Evolutionary conservation across 1,284 basidiomycete genomes (phyloP).

Genomic region (Leccinum angustisporum): DNA sequence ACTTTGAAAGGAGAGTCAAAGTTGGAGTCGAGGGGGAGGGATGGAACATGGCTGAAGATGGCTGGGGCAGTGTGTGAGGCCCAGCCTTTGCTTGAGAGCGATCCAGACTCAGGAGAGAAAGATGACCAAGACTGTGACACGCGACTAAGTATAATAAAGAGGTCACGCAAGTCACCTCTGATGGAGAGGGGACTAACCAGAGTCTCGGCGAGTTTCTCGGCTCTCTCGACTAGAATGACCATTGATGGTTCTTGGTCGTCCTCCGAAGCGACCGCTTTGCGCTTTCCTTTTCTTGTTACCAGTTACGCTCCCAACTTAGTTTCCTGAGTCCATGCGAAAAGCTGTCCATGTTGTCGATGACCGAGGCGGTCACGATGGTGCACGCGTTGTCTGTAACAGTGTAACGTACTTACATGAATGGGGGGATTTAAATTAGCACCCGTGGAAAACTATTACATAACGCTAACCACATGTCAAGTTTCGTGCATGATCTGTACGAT

Average conservation of each 20-base stretch:
- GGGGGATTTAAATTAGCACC: no score
- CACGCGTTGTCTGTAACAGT: no score
- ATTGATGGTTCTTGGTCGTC: conserved; percentile 38
- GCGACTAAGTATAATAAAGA: conserved; percentile 34
- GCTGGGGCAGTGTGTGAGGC: conserved; percentile 14
- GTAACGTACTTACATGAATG: no score
- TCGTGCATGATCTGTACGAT: no score
- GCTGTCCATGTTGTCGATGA: conserved; percentile 59
- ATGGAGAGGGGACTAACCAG: conserved; percentile 52
- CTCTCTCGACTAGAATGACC: conserved; percentile 66
- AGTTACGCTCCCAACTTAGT: conserved; percentile 32
- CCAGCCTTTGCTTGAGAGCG: not conserved
- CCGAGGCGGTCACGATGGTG: conserved; percentile 34
- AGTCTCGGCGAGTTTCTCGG: conserved; percentile 66
- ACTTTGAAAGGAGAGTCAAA: not conserved
- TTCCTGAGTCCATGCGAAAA: conserved; percentile 60
- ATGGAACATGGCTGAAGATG: not conserved
- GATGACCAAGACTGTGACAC: conserved; percentile 53
- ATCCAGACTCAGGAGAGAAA: conserved; percentile 57
- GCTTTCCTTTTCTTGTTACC: conserved; percentile 37
- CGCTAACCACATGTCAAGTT: no score
- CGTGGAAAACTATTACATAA: no score
- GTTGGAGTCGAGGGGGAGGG: not conserved
- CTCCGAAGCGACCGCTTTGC: conserved; percentile 28
- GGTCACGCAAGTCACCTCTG: not conserved